These are phyloP conservation scores for Trypanosoma rangeli DNA, from an alignment of 208 protist species.

Conservation along the genomic window DNA sequence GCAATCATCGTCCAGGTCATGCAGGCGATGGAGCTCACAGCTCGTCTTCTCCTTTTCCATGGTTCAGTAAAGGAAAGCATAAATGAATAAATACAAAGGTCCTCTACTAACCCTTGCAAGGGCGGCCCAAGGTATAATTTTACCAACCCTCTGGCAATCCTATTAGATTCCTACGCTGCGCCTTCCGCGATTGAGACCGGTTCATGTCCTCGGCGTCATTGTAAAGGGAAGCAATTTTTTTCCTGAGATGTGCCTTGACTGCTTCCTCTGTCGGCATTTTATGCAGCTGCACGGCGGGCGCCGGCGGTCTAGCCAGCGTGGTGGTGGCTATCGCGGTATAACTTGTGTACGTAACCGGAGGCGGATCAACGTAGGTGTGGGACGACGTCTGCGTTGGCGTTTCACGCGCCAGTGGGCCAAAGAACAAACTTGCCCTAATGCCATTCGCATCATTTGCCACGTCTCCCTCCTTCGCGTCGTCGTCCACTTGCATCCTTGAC, in stretches of 20 bases:
- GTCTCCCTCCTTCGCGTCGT: background rate
- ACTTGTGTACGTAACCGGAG: background rate
- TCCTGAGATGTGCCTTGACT: constrained; percentile 7
- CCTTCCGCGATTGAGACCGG: background rate
- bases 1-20: constrained; percentile 6
- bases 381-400: background rate
- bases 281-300: background rate
- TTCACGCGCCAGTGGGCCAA: background rate
- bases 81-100: background rate
- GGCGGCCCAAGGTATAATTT: background rate
- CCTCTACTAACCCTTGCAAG: background rate
- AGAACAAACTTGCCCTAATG: background rate
- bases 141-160: background rate
- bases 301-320: background rate
- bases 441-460: background rate
- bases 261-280: background rate
- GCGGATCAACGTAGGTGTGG: background rate
- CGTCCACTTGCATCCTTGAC: background rate
- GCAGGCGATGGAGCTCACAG: constrained; percentile 10
- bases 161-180: background rate
- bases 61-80: background rate
- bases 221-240: constrained; percentile 2
- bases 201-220: background rate
- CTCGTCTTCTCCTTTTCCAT: constrained; percentile 18
- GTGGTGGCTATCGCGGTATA: background rate